phyloP scores from a whole-genome alignment of 1,139 yeast species.

The Magnusiomyces suaveolens region DNA sequence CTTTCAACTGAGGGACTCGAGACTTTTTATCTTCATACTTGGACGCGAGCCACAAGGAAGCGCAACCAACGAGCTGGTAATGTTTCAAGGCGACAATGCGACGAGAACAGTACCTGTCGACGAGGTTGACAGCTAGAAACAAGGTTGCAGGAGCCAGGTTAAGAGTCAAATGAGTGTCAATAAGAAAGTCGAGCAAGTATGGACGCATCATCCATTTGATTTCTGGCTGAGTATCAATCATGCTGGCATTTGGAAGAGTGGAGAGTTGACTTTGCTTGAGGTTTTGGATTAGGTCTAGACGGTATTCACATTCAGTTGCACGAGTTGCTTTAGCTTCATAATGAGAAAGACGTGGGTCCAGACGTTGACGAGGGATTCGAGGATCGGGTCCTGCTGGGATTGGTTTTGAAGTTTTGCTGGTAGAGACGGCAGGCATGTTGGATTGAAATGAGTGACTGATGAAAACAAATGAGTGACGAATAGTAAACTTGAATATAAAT shows the following conservation, averaged over 20 bases:
- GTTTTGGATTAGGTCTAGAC: conserved; percentile 31
- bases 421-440: too few relatives aligned
- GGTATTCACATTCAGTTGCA: conserved; percentile 27
- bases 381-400: not conserved
- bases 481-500: too few relatives aligned
- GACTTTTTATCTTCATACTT: conserved; percentile 89
- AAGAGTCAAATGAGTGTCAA: conserved; percentile 74
- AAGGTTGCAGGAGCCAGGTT: conserved; percentile 74
- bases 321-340: conserved; percentile 10
- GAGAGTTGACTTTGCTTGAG: conserved; percentile 27
- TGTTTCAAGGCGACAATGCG: conserved; percentile 87
- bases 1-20: conserved; percentile 73
- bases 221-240: conserved; percentile 92
- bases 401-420: too few relatives aligned
- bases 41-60: conserved; percentile 92
- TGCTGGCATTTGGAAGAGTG: conserved; percentile 35
- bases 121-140: conserved; percentile 67
- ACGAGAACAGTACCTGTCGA: conserved; percentile 87
- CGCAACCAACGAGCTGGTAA: conserved; percentile 85
- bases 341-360: conserved; percentile 9
- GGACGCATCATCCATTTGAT: conserved; percentile 93
- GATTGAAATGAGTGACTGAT: too few relatives aligned
- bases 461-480: too few relatives aligned
- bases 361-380: conserved; percentile 4
- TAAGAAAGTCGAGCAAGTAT: conserved; percentile 66